Base-by-base conservation (phyloP, 2,329 filamentous ascomycete species). In the Ophiostoma piceae region DNA sequence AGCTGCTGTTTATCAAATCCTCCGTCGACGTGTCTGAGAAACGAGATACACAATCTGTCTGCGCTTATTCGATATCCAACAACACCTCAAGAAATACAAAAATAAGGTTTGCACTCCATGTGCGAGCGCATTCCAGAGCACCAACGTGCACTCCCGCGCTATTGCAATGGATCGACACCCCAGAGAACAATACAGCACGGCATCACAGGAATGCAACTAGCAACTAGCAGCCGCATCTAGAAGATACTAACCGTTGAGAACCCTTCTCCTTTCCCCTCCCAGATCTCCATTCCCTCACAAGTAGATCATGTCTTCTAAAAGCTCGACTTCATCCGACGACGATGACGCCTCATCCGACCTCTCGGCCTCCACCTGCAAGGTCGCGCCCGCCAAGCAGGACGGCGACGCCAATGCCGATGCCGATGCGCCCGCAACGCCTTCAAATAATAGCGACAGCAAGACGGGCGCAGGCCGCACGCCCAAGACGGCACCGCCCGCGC, bases 401-500 rank as follows among this genome's bases (percentile, higher is more conserved):
- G 43, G 19, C 16, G 19, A 41, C 12, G 39, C n/a, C 65, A n/a
- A 47, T 3, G 43, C 7, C 16, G 19, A 47, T n/a, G 65, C 8
- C 39, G 14, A 66, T 66, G 22, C 37, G 19, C n/a, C 65, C 3
- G 22, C 67, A 68, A n/a, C 76, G 8, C 62, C 62, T 39, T n/a
- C 14, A 65, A 65, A 76, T 51, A 67, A 41, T 3, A 26, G 72
- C 71, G 71, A 41, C 39, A 47, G 19, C 35, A 66, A 39, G 19
- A 68, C 73, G 19, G 74, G 77, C 47, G 73, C 71, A 26, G 72
- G 71, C 57, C 73, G 74, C n/a, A 80, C 79, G 4, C 80, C 82
- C 19, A 82, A 82, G 75, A 81, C 80, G 70, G 79, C 82, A 3
- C 82, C 22, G 32, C 29, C 43, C 19, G 35, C 62, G 9, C 43